Evolutionary conservation across 2,329 filamentous ascomycete species (phyloP).

Genomic region (Fusarium nurragi): DNA sequence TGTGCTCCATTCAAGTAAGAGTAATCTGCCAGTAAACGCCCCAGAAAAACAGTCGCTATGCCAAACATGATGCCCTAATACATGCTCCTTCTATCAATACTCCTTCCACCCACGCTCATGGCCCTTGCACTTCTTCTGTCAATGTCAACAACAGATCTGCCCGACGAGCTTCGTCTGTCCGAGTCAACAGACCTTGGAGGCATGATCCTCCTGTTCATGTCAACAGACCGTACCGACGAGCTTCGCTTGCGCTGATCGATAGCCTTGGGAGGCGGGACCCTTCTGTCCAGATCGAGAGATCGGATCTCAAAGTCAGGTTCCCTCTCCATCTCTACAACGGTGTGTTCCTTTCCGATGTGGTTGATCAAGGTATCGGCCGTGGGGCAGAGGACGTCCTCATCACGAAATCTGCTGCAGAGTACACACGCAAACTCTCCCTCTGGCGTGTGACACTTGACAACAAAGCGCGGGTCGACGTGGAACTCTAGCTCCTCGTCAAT

Average conservation of each 20-base stretch:
- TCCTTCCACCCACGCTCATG: slow-evolving; percentile 22
- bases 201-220: slow-evolving; percentile 18
- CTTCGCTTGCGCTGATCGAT: neutral
- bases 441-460: slow-evolving; percentile 39
- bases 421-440: slow-evolving; percentile 41
- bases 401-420: slow-evolving; percentile 34
- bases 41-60: slow-evolving; percentile 19
- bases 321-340: slow-evolving; percentile 32
- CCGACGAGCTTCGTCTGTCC: neutral
- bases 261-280: neutral
- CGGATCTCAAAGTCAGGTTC: slow-evolving; percentile 35
- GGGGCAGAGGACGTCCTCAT: slow-evolving; percentile 31
- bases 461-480: slow-evolving; percentile 36
- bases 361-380: slow-evolving; percentile 33
- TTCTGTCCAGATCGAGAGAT: slow-evolving; percentile 23
- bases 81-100: slow-evolving; percentile 10
- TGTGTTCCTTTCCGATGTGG: slow-evolving; percentile 35
- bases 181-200: slow-evolving; percentile 1
- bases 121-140: slow-evolving; percentile 9
- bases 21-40: neutral
- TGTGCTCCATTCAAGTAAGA: too few relatives aligned
- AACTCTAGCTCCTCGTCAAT: slow-evolving; percentile 41
- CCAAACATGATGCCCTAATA: neutral
- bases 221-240: neutral
- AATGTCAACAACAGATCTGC: neutral